Percentiles rank a stretch among this genome's conserved stretches.
phyloP scores from a whole-genome alignment of 768 basidiomycete species.

The Pulveroboletus ravenelii region DNA sequence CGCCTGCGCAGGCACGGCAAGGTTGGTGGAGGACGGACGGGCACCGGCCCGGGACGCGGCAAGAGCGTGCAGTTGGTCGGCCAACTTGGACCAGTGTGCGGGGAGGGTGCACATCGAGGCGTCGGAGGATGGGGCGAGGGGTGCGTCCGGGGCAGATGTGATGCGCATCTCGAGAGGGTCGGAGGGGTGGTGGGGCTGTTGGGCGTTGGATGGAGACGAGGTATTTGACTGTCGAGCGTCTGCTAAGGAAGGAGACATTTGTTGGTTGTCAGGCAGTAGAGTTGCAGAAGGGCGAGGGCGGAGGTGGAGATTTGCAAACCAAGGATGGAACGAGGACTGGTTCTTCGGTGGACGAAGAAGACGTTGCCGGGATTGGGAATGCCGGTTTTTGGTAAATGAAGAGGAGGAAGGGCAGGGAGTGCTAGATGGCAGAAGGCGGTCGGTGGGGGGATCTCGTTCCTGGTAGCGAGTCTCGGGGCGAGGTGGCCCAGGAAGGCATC shows the following conservation, averaged over 20 bases:
- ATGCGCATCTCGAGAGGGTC: slow-evolving; percentile 19
- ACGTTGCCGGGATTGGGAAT: slow-evolving; percentile 14
- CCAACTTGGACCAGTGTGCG: slow-evolving; percentile 6
- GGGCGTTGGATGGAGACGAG: no score
- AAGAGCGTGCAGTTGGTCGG: slow-evolving; percentile 1
- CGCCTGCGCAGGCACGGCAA: neutral
- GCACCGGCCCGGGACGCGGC: neutral
- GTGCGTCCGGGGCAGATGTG: slow-evolving; percentile 2
- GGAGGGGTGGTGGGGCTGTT: neutral
- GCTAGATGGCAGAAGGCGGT: slow-evolving; percentile 13
- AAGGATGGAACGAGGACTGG: slow-evolving; percentile 16
- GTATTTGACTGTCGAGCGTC: slow-evolving; percentile 27
- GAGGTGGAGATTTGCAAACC: slow-evolving; percentile 29
- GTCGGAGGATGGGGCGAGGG: no score
- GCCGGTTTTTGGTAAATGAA: slow-evolving; percentile 12
- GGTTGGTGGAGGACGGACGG: slow-evolving; percentile 1
- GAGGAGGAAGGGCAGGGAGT: slow-evolving; percentile 6
- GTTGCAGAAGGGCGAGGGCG: slow-evolving; percentile 18
- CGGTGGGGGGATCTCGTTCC: slow-evolving; percentile 9
- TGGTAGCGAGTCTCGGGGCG: slow-evolving; percentile 1
- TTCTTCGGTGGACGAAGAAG: slow-evolving; percentile 20
- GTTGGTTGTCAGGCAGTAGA: slow-evolving; percentile 31
- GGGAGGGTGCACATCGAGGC: neutral
- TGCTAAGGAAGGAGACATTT: slow-evolving; percentile 29
- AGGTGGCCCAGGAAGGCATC: neutral